These are phyloP conservation scores for Neoscytalidium dimidiatum DNA, from an alignment of 2,329 filamentous ascomycete species.

Conservation along the genomic window DNA sequence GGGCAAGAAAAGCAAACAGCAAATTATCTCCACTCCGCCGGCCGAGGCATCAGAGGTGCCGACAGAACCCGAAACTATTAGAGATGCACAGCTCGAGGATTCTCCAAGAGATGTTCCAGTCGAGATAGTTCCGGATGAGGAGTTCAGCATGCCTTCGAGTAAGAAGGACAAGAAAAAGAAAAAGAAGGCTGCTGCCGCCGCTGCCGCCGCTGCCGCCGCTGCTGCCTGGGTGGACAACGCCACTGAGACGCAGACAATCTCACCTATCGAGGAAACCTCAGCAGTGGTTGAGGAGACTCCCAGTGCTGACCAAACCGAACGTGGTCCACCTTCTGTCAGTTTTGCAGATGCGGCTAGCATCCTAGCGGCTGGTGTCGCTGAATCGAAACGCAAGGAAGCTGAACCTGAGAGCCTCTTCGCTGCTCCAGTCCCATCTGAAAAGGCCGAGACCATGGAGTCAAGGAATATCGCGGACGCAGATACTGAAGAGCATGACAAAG, in stretches of 20 bases:
- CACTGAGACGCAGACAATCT: background rate
- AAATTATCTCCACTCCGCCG: constrained; percentile 19
- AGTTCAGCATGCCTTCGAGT: constrained; percentile 3
- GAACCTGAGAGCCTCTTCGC: background rate
- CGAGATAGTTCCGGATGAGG: background rate
- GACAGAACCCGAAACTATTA: background rate
- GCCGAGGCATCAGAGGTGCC: background rate
- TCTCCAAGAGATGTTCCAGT: constrained; percentile 5
- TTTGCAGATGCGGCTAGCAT: background rate
- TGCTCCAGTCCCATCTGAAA: background rate
- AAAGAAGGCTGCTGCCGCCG: constrained; percentile 23
- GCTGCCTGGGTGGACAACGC: background rate
- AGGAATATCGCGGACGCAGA: background rate
- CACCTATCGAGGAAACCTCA: background rate
- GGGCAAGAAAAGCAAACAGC: constrained; percentile 29
- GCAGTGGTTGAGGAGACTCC: background rate
- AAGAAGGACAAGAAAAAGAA: constrained; percentile 25
- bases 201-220: constrained; percentile 12
- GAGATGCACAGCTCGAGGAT: background rate
- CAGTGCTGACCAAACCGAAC: background rate
- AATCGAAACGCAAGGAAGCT: background rate
- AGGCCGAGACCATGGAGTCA: background rate
- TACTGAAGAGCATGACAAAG: background rate
- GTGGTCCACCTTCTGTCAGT: background rate
- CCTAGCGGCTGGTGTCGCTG: background rate